Evolutionary conservation across 2,329 filamentous ascomycete genomes (phyloP).

Genomic region (Ophiognomonia clavigignenti-juglandacearum): DNA sequence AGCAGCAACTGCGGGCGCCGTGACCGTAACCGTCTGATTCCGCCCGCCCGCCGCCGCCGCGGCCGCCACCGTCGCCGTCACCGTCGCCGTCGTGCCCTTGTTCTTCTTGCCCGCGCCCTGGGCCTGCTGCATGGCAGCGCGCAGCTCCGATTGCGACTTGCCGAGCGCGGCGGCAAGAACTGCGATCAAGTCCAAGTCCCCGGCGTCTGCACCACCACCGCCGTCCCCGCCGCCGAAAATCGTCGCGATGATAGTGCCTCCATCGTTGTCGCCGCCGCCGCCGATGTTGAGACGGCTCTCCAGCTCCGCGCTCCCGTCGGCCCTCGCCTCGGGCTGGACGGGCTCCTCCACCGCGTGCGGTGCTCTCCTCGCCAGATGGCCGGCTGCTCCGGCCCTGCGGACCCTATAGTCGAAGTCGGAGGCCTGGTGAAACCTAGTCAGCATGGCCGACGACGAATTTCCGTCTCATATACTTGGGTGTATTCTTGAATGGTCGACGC

Average conservation of each 20-base stretch:
- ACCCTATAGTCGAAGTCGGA: slow-evolving; percentile 7
- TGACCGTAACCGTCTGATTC: not conserved
- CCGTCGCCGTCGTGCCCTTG: slow-evolving; percentile 4
- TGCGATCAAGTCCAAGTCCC: not conserved
- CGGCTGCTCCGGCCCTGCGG: not conserved
- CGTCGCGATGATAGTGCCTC: not conserved
- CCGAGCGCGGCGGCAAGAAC: not conserved
- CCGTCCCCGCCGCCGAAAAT: not conserved
- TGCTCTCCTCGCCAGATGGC: slow-evolving; percentile 1
- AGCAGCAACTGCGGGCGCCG: too few species aligned
- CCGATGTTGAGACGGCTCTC: not conserved
- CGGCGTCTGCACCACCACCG: not conserved
- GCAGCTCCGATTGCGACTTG: not conserved
- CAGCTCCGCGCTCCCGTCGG: not conserved
- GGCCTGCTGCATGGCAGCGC: not conserved
- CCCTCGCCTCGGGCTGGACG: not conserved
- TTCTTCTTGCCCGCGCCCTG: too few species aligned
- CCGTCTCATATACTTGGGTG: too few species aligned
- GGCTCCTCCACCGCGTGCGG: not conserved
- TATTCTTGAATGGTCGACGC: not conserved
- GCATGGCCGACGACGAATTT: too few species aligned
- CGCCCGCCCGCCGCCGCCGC: not conserved
- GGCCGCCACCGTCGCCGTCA: not conserved
- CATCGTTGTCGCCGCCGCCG: not conserved
- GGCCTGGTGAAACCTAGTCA: slow-evolving; percentile 7